Conservation (phyloP, 495 filamentous ascomycete species). For the Aspergillus baeticus region DNA sequence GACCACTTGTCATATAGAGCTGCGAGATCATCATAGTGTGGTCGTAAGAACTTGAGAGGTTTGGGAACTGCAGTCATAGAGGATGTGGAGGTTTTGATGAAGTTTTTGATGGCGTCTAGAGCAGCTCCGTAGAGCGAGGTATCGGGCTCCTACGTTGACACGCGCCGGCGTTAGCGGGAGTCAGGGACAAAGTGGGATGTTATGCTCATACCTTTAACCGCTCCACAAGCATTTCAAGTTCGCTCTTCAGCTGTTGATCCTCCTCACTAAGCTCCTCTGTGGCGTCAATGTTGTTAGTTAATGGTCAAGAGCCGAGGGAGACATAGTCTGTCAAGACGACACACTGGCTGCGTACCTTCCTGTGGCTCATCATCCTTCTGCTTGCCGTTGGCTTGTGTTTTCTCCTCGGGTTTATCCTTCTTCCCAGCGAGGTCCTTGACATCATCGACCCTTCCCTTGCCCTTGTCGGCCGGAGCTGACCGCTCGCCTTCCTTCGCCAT, state of each 20-base stretch:
- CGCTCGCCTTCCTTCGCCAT: slow-evolving; percentile 94
- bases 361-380: slow-evolving; percentile 63
- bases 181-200: background rate
- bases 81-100: slow-evolving; percentile 97
- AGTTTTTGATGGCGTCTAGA: slow-evolving; percentile 91
- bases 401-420: slow-evolving; percentile 67
- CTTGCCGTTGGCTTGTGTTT: slow-evolving; percentile 70
- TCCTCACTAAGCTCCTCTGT: slow-evolving; percentile 93
- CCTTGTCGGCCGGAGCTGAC: slow-evolving; percentile 84
- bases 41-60: slow-evolving; percentile 95
- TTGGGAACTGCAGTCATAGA: slow-evolving; percentile 99
- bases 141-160: slow-evolving; percentile 70
- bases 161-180: slow-evolving; percentile 27
- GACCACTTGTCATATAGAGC: slow-evolving; percentile 87
- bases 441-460: slow-evolving; percentile 85
- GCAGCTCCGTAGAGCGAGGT: slow-evolving; percentile 85
- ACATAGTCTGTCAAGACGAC: background rate
- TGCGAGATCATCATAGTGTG: slow-evolving; percentile 86
- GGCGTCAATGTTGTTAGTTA: slow-evolving; percentile 5
- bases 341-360: slow-evolving; percentile 47
- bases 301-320: background rate
- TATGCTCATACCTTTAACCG: slow-evolving; percentile 73
- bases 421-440: slow-evolving; percentile 55
- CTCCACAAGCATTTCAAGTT: slow-evolving; percentile 98
- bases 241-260: slow-evolving; percentile 95